Base-by-base conservation (phyloP, 208 protist genomes). In the Porcisia deanei region DNA sequence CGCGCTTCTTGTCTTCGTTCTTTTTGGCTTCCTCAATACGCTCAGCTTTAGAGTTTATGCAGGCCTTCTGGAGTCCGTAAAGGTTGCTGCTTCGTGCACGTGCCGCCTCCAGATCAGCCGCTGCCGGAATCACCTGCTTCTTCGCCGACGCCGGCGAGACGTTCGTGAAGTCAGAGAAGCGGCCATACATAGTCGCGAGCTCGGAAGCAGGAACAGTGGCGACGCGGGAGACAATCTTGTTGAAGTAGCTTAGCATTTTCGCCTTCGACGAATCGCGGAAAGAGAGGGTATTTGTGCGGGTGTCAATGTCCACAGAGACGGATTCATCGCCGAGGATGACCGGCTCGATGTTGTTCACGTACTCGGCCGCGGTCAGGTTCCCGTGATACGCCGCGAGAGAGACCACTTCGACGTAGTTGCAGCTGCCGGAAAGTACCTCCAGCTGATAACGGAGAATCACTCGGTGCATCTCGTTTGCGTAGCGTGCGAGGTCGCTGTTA, bases 241-340 rank as follows among this genome's bases (percentile, higher is more conserved):
- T 81, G 68, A 92, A 92, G 61, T 81, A 83, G 14, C 73, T 66
- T 8, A 93, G 64, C 55, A 94, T 83, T 63, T 90, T 93, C 39
- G 76, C 72, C 73, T 90, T 91, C 3, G 90, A 85, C 20, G 90
- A 79, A 70, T 91, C 87, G 52, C 82, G 80, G 74, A 94, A 93
- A 14, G 84, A 88, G 16, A 96, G 73, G 5, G 88, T 88, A 25
- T 77, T 81, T 18, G 85, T 90, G 66, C 87, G 85, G 81, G 87
- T 87, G 75, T 96, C 89, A 47, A 96, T 89, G 55, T 93, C 89
- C 8, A 94, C 85, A 1, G 86, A 71, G 25, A 93, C 84, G 5
- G 75, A 78, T 2, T 80, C 83, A 61, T 94, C 86, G 65, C 87
- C 82, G 9, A 94, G 79, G 60, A 96, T 87, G 61, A 83, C 83